A percentile compares a stretch with the other conserved stretches of the same genome.
Conservation (phyloP, 805 yeast species). For the Candida silvicultrix region DNA sequence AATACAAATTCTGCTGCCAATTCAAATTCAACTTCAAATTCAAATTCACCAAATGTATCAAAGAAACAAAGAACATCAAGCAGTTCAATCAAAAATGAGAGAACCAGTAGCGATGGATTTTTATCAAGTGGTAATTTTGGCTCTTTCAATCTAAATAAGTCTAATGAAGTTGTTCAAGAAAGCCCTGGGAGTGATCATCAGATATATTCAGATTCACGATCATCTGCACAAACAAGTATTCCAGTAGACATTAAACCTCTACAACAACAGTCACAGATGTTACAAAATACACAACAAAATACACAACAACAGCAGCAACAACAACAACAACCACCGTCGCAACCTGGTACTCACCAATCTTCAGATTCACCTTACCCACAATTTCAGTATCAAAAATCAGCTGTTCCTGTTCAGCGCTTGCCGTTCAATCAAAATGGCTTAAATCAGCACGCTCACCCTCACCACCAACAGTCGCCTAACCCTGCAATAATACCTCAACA, state of each 20-base stretch:
- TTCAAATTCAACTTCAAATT: neutral
- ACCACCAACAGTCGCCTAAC: too few relatives aligned
- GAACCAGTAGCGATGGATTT: neutral
- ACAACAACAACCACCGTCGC: too few relatives aligned
- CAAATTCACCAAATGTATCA: neutral
- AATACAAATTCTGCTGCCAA: neutral
- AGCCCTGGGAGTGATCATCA: neutral
- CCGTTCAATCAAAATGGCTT: constrained; percentile 4
- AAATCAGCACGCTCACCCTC: neutral
- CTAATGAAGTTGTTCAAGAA: neutral
- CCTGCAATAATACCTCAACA: neutral
- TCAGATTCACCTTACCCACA: constrained; percentile 6
- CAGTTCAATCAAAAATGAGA: neutral
- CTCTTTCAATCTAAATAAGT: constrained; percentile 5
- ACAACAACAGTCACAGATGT: neutral
- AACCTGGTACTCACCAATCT: constrained; percentile 4
- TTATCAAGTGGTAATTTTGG: constrained; percentile 3
- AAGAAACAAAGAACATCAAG: constrained; percentile 1
- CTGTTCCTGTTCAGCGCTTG: constrained; percentile 6
- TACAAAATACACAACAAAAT: constrained; percentile 4
- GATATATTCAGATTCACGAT: neutral
- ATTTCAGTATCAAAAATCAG: constrained; percentile 1
- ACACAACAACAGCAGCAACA: constrained; percentile 2
- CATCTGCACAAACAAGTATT: neutral
- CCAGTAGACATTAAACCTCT: neutral